Base-by-base conservation (phyloP, 2,329 filamentous ascomycete genomes). In the Calonectria hongkongensis region DNA sequence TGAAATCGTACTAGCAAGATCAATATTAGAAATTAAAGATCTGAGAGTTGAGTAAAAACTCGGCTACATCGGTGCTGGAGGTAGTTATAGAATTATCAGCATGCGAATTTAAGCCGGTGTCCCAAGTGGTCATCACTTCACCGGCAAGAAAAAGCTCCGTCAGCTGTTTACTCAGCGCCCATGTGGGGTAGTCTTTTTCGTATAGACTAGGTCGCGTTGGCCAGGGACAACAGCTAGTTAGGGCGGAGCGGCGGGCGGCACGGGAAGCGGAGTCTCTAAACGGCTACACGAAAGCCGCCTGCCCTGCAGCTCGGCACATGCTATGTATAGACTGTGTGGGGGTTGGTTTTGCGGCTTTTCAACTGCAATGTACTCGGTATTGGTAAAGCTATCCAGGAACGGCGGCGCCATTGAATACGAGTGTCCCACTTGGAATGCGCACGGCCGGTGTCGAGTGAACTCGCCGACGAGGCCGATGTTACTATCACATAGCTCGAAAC, bases 101-200 rank as follows among this genome's bases (percentile, higher is more conserved):
- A 41, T 41, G 4, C 39, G 6, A 41, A 33, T 41, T 4, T 10
- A 30, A n/a, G 27, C 2, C 4, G 15, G 18, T 30, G 48, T 30
- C 27, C 48, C 48, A 30, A 54, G 48, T 6, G 8, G 15, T n/a
- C 48, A 28, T 54, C 27, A 21, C 21, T 21, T 21, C 21, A 21
- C 21, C 21, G 21, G 21, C 21, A n/a, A 54, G 25, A 4, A 16
- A 54, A 54, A 33, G 48, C 13, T 54, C 48, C 48, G 48, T 54
- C 27, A 54, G 48, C 48, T 12, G 48, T 54, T 54, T 54, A 54
- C 48, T 54, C 48, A 54, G 48, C 48, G 27, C 48, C 48, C 48
- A 54, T 54, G 48, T 54, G 48, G 48, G 48, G 25, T 54, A 2
- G 30, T 33, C 30, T 41, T 30, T 54, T 18, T n/a, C 48, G 48